phyloP scores from a whole-genome alignment of 2,329 filamentous ascomycete genomes.

The Setomelanomma holmii region DNA sequence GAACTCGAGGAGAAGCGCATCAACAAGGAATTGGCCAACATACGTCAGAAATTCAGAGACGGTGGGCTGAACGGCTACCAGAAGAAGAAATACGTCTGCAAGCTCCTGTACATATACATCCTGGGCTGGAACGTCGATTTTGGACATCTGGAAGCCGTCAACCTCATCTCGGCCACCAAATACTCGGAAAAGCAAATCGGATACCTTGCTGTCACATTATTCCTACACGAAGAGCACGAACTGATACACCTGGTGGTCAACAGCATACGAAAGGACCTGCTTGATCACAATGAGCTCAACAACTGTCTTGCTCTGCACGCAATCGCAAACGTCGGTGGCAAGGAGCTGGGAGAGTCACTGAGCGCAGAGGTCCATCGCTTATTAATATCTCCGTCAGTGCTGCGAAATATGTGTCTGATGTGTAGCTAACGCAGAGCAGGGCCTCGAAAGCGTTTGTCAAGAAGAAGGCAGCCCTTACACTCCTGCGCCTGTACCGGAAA shows the following conservation, averaged over 20 bases:
- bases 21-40: conserved; percentile 99
- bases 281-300: conserved; percentile 95
- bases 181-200: conserved; percentile 99
- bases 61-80: conserved; percentile 94
- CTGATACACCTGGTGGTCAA: conserved; percentile 95
- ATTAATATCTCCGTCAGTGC: conserved; percentile 86
- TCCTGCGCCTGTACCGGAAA: conserved; percentile 93
- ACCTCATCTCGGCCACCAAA: conserved; percentile 93
- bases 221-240: conserved; percentile 96
- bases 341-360: conserved; percentile 95
- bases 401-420: not conserved
- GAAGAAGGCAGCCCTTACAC: conserved; percentile 95
- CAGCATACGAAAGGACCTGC: conserved; percentile 93
- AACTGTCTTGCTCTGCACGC: conserved; percentile 97
- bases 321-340: conserved; percentile 94
- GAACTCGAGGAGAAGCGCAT: conserved; percentile 99
- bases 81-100: conserved; percentile 99
- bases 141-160: conserved; percentile 96
- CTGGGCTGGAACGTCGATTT: conserved; percentile 99
- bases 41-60: conserved; percentile 97
- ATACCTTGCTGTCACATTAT: conserved; percentile 95
- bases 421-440: conserved; percentile 47
- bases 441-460: conserved; percentile 97
- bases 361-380: conserved; percentile 91
- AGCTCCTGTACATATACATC: conserved; percentile 99